Evolutionary conservation across 371 early-diverging fungal genomes (phyloP).

Genomic region (Mortierella sp.): DNA sequence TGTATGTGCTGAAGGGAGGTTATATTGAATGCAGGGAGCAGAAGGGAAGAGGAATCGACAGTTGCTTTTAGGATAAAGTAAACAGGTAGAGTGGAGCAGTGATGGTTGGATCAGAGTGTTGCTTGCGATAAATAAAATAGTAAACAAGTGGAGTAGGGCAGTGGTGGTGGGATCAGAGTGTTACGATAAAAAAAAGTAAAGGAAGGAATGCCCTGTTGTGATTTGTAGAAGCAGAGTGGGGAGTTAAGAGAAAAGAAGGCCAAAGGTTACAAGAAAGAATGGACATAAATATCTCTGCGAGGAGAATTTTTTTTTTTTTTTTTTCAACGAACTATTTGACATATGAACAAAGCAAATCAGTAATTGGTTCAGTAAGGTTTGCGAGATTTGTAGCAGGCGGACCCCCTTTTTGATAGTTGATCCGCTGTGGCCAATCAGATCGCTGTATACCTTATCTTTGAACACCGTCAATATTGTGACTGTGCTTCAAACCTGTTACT

Average conservation of each 20-base stretch:
- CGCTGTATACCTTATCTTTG: background rate
- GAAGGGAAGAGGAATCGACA: too few relatives aligned
- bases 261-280: background rate
- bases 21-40: too few relatives aligned
- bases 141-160: too few relatives aligned
- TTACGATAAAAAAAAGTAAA: background rate
- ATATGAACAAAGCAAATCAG: background rate
- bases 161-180: too few relatives aligned
- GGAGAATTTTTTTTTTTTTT: constrained; percentile 1
- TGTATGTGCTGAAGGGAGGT: too few relatives aligned
- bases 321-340: background rate
- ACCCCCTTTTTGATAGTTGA: background rate
- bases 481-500: background rate
- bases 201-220: too few relatives aligned
- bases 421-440: constrained; percentile 7
- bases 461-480: background rate
- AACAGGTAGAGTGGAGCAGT: too few relatives aligned
- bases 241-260: background rate
- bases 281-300: background rate
- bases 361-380: background rate
- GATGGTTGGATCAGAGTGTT: too few relatives aligned
- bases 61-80: too few relatives aligned
- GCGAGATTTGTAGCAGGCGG: background rate
- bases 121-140: too few relatives aligned
- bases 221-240: background rate